phyloP scores from a whole-genome alignment of 1,284 basidiomycete genomes.

The Paramarasmius palmivorus region DNA sequence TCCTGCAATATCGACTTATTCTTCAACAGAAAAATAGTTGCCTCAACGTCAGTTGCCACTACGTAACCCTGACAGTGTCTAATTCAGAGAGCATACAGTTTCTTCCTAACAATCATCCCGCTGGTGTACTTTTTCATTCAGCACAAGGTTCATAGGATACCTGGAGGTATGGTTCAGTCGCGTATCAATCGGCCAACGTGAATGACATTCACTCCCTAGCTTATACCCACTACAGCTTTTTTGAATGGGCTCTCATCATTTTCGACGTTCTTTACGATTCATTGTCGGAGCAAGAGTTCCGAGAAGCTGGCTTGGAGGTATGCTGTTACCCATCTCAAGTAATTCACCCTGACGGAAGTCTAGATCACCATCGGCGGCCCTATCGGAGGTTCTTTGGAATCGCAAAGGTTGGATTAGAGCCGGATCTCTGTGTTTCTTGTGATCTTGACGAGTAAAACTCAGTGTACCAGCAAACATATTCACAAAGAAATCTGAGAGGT shows the following conservation, averaged over 20 bases:
- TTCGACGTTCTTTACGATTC: constrained; percentile 83
- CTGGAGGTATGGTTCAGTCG: constrained; percentile 69
- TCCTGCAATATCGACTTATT: background rate
- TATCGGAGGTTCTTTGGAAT: background rate
- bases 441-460: background rate
- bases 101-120: constrained; percentile 71
- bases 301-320: constrained; percentile 53
- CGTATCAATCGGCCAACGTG: background rate
- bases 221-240: constrained; percentile 83
- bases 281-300: constrained; percentile 62
- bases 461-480: background rate
- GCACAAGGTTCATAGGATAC: constrained; percentile 77
- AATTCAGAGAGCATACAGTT: constrained; percentile 39
- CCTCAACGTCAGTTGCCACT: constrained; percentile 43
- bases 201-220: constrained; percentile 42
- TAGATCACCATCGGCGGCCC: constrained; percentile 1
- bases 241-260: constrained; percentile 85
- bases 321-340: constrained; percentile 17
- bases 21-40: constrained; percentile 47
- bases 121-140: constrained; percentile 85
- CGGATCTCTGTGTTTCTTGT: background rate
- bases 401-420: constrained; percentile 2
- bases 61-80: background rate
- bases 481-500: background rate
- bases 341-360: background rate